Percentiles rank a stretch among this genome's conserved stretches.
Conservation (phyloP, 495 filamentous ascomycete genomes). For the Umbilicaria muhlenbergii region DNA sequence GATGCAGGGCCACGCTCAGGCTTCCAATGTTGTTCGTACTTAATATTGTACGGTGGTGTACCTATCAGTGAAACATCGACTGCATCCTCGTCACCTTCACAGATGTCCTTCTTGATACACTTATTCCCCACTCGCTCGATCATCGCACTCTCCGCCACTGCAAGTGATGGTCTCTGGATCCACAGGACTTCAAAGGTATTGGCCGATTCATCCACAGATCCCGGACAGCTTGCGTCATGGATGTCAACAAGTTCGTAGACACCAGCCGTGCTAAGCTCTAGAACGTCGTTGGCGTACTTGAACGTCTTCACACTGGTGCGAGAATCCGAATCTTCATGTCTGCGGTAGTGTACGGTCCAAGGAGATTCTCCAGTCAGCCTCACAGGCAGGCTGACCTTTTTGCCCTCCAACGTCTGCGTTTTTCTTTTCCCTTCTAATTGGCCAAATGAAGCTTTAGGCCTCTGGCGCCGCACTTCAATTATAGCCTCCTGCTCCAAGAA, state of each 20-base stretch:
- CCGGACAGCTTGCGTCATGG: constrained; percentile 62
- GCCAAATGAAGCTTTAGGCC: constrained; percentile 72
- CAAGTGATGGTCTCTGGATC: constrained; percentile 64
- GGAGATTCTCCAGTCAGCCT: constrained; percentile 69
- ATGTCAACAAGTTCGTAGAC: constrained; percentile 66
- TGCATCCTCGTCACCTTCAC: constrained; percentile 83
- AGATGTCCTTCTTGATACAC: constrained; percentile 64
- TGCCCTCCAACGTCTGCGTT: constrained; percentile 60
- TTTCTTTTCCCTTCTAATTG: constrained; percentile 59
- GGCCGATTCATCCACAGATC: constrained; percentile 54
- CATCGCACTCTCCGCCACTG: constrained; percentile 43
- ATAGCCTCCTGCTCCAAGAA: constrained; percentile 65
- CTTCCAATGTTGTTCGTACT: constrained; percentile 64
- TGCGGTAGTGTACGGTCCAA: constrained; percentile 65
- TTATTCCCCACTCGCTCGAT: constrained; percentile 29
- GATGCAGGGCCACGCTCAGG: constrained; percentile 44
- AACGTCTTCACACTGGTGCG: constrained; percentile 32
- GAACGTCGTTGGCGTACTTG: constrained; percentile 49
- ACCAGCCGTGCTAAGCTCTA: constrained; percentile 50
- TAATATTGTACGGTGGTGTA: constrained; percentile 66
- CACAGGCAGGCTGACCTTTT: constrained; percentile 57
- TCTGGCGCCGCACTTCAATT: constrained; percentile 72
- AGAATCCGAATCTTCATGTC: constrained; percentile 31
- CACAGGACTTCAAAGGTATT: constrained; percentile 66
- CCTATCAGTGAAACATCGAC: constrained; percentile 68